These are phyloP conservation scores for Sordariomycetes sp. DNA, from an alignment of 2,329 filamentous ascomycete genomes.

Conservation along the genomic window DNA sequence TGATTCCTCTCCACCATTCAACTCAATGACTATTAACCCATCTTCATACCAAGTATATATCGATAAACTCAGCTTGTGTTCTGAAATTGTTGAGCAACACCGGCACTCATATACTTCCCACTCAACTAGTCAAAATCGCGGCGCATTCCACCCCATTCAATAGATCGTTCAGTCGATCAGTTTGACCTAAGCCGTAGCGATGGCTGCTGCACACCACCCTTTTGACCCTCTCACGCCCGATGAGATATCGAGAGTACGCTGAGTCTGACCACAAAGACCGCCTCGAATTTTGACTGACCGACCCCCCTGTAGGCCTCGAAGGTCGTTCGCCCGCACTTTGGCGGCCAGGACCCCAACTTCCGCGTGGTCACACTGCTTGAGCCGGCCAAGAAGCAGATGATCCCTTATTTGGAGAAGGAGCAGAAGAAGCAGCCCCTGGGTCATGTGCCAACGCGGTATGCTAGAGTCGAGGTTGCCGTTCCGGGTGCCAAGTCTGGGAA, in stretches of 20 bases:
- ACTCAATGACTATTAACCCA: too few species aligned
- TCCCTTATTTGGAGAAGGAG: constrained; percentile 32
- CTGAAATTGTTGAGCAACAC: too few species aligned
- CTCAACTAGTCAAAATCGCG: too few species aligned
- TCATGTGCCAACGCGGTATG: constrained; percentile 10
- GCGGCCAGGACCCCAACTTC: constrained; percentile 24
- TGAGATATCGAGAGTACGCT: constrained; percentile 30
- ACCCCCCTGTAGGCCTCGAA: constrained; percentile 10
- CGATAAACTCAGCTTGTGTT: too few species aligned
- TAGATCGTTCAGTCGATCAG: too few species aligned
- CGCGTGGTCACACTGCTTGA: constrained; percentile 40
- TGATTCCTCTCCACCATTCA: too few species aligned
- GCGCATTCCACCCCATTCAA: too few species aligned
- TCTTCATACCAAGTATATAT: too few species aligned
- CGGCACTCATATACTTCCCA: too few species aligned
- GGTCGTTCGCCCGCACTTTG: constrained; percentile 12
- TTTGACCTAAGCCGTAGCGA: too few species aligned
- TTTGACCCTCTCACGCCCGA: constrained; percentile 29
- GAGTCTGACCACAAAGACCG: background rate
- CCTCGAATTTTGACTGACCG: background rate
- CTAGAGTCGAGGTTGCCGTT: constrained; percentile 27
- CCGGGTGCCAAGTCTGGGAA: constrained; percentile 5
- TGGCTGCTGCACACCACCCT: constrained; percentile 3
- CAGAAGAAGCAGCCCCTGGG: constrained; percentile 18
- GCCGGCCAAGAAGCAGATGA: constrained; percentile 36